phyloP scores from a whole-genome alignment of 805 yeast species.

The Starmerella vitae region DNA sequence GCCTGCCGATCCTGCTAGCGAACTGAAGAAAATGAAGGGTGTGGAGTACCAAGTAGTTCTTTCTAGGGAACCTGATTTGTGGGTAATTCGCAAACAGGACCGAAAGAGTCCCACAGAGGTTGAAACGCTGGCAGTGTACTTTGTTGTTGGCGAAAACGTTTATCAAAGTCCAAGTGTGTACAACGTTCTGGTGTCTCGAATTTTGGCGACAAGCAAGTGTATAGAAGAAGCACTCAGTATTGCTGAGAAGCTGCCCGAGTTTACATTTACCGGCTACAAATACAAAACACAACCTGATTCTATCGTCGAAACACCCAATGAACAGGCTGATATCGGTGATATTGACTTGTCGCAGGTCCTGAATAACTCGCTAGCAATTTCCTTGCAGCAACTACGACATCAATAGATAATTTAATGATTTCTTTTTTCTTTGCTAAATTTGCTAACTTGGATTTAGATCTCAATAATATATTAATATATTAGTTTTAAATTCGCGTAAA shows the following conservation, averaged over 20 bases:
- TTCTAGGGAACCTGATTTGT: slow-evolving; percentile 78
- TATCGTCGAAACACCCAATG: neutral
- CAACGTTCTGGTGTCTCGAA: slow-evolving; percentile 57
- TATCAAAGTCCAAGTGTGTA: slow-evolving; percentile 77
- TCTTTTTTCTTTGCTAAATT: too few species aligned
- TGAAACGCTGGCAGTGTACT: slow-evolving; percentile 57
- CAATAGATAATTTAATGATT: too few species aligned
- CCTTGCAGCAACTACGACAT: neutral
- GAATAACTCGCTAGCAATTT: neutral
- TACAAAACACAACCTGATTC: slow-evolving; percentile 24
- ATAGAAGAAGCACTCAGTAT: slow-evolving; percentile 36
- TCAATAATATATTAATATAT: too few species aligned
- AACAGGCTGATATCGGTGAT: neutral
- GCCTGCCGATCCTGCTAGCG: slow-evolving; percentile 34
- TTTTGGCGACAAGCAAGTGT: slow-evolving; percentile 37
- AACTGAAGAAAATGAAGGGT: slow-evolving; percentile 68
- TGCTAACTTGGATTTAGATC: too few species aligned
- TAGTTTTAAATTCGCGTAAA: too few species aligned
- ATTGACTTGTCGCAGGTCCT: neutral
- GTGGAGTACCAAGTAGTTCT: slow-evolving; percentile 65
- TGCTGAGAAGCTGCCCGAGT: slow-evolving; percentile 38
- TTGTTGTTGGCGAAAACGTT: slow-evolving; percentile 80
- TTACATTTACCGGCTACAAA: slow-evolving; percentile 49
- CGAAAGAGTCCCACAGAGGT: slow-evolving; percentile 38
- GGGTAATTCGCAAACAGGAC: slow-evolving; percentile 78